Evolutionary conservation across 495 filamentous ascomycete genomes (phyloP).

Genomic region (Poronia punctata): DNA sequence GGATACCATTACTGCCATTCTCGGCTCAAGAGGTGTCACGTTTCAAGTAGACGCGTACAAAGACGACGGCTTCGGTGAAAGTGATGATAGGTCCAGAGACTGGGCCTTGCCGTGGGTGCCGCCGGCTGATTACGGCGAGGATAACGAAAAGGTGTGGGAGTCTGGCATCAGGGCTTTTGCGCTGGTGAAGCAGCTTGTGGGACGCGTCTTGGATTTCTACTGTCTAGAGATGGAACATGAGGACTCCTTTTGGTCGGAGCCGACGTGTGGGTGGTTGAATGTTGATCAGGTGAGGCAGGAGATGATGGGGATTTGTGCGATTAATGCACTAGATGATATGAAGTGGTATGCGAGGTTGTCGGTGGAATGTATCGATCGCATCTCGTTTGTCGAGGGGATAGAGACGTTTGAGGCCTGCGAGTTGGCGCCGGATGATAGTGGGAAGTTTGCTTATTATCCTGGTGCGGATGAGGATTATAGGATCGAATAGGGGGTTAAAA

Average conservation of each 20-base stretch:
- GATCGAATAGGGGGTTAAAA: no score
- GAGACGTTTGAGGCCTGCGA: conserved; percentile 43
- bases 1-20: neutral
- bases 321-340: conserved; percentile 1
- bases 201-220: conserved; percentile 1
- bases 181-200: neutral
- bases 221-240: neutral
- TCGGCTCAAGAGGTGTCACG: neutral
- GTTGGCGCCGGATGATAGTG: conserved; percentile 27
- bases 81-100: neutral
- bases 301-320: conserved; percentile 6
- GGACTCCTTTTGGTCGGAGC: neutral
- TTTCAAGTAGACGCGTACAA: neutral
- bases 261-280: conserved; percentile 6
- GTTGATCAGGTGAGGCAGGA: conserved; percentile 6
- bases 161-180: conserved; percentile 5
- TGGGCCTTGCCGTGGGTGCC: conserved; percentile 5
- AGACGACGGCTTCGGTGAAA: neutral
- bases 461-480: neutral
- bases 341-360: conserved; percentile 2
- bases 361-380: neutral
- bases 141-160: no score
- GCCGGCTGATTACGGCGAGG: neutral
- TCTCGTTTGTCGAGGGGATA: neutral
- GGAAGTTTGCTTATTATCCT: neutral